phyloP scores from a whole-genome alignment of 1,284 basidiomycete species.

The Pascua sp. region DNA sequence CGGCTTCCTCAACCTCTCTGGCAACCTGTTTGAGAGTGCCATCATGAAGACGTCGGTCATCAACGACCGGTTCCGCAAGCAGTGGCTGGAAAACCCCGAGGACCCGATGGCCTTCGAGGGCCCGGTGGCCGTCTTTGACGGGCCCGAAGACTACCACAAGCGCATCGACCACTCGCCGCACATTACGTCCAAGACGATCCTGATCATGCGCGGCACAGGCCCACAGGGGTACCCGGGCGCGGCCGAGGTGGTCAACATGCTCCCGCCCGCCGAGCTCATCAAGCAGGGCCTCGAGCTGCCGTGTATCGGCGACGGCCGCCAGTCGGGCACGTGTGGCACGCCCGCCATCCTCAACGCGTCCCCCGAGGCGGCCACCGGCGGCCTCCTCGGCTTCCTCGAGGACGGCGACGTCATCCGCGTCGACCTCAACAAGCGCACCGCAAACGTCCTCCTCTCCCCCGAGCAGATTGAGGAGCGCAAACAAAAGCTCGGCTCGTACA shows the following conservation, averaged over 20 bases:
- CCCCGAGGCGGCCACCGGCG: constrained; percentile 47
- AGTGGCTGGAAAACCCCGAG: constrained; percentile 44
- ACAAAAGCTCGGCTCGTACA: constrained; percentile 34
- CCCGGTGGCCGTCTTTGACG: constrained; percentile 48
- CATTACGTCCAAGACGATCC: constrained; percentile 36
- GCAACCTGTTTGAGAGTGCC: constrained; percentile 47
- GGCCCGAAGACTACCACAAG: constrained; percentile 48
- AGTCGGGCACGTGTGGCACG: constrained; percentile 47
- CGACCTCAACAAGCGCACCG: constrained; percentile 39
- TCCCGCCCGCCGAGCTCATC: constrained; percentile 46
- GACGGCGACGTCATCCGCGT: constrained; percentile 48
- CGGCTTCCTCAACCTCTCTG: constrained; percentile 48
- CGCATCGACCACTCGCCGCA: constrained; percentile 32
- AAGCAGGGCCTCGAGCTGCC: constrained; percentile 48
- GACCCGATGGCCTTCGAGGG: constrained; percentile 50
- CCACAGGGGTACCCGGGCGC: constrained; percentile 46
- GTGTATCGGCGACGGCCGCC: constrained; percentile 48
- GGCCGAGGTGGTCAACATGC: constrained; percentile 50
- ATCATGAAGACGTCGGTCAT: constrained; percentile 52
- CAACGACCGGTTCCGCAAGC: constrained; percentile 35
- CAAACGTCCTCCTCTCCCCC: constrained; percentile 34
- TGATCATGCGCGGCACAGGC: constrained; percentile 48
- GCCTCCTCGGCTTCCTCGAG: constrained; percentile 44
- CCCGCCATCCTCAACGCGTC: constrained; percentile 48
- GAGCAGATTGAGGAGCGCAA: constrained; percentile 40